These are phyloP conservation scores for Schrenkiella parvula DNA, from an alignment of 345 rosid genomes.

Conservation along the genomic window DNA sequence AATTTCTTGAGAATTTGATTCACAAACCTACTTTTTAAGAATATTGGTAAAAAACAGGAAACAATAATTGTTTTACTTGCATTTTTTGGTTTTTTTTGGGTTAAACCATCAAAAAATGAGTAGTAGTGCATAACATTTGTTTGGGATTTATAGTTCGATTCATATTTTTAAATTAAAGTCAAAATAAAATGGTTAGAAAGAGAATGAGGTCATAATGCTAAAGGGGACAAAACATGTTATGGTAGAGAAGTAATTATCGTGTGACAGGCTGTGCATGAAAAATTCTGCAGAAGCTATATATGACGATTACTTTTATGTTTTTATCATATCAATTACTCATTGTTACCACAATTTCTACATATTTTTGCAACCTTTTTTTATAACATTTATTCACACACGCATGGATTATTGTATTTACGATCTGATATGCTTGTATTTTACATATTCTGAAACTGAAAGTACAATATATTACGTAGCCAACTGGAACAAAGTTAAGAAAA, in stretches of 20 bases:
- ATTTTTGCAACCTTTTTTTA: neutral
- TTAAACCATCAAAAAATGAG: neutral
- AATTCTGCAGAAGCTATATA: slow-evolving; percentile 36
- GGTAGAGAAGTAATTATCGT: slow-evolving; percentile 35
- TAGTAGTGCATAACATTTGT: neutral
- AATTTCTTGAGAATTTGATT: neutral
- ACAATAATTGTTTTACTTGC: neutral
- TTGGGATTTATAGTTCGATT: neutral
- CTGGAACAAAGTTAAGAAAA: neutral
- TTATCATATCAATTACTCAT: neutral
- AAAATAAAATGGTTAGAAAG: slow-evolving; percentile 24
- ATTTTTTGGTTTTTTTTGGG: neutral
- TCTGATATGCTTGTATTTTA: neutral
- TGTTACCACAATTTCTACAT: neutral
- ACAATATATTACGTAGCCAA: neutral
- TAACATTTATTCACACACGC: slow-evolving; percentile 31
- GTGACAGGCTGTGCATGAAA: slow-evolving; percentile 36
- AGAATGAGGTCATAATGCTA: slow-evolving; percentile 33
- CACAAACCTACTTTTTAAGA: neutral
- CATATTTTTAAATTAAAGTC: slow-evolving; percentile 26
- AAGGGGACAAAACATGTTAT: slow-evolving; percentile 42
- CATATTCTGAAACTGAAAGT: neutral
- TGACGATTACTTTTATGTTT: slow-evolving; percentile 26
- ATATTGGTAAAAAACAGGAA: neutral
- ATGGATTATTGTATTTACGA: slow-evolving; percentile 8